Percentiles rank a stretch among this genome's conserved stretches.
Conservation (phyloP, 306 rosid genomes). For the Quercus alba region DNA sequence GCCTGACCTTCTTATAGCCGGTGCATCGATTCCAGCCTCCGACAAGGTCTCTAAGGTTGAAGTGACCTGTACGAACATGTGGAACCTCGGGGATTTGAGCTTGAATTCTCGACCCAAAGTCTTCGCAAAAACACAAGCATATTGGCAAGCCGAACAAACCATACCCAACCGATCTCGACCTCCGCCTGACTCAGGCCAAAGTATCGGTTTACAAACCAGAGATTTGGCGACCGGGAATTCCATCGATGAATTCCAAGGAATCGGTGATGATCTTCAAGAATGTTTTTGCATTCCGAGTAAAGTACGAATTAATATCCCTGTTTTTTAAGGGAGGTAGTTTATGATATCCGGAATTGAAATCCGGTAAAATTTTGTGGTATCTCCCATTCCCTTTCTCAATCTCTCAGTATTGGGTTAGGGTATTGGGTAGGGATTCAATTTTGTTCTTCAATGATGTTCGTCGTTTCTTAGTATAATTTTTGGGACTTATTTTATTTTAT, state of each 20-base stretch:
- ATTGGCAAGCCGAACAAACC: conserved; percentile 26
- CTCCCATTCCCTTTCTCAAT: no score
- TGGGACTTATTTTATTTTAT: no score
- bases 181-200: conserved; percentile 62
- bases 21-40: conserved; percentile 26
- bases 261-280: conserved; percentile 69
- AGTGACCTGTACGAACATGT: conserved; percentile 45
- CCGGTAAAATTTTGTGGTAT: conserved; percentile 63
- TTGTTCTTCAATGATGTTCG: no score
- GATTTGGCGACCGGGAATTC: conserved; percentile 55
- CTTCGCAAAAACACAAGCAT: conserved; percentile 59
- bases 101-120: conserved; percentile 32
- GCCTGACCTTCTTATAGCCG: conserved; percentile 45
- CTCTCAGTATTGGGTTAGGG: no score
- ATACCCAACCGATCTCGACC: conserved; percentile 60
- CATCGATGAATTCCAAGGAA: conserved; percentile 89
- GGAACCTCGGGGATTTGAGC: conserved; percentile 46
- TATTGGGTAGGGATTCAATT: no score
- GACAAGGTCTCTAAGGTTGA: conserved; percentile 67
- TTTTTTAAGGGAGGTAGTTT: conserved; percentile 14
- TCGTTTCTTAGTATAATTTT: no score
- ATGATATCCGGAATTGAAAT: conserved; percentile 23
- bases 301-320: conserved; percentile 7
- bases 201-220: conserved; percentile 27
- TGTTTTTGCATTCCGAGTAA: conserved; percentile 28